These are phyloP conservation scores for Aspergillus nidulans DNA, from an alignment of 495 filamentous ascomycete genomes.

Conservation along the genomic window DNA sequence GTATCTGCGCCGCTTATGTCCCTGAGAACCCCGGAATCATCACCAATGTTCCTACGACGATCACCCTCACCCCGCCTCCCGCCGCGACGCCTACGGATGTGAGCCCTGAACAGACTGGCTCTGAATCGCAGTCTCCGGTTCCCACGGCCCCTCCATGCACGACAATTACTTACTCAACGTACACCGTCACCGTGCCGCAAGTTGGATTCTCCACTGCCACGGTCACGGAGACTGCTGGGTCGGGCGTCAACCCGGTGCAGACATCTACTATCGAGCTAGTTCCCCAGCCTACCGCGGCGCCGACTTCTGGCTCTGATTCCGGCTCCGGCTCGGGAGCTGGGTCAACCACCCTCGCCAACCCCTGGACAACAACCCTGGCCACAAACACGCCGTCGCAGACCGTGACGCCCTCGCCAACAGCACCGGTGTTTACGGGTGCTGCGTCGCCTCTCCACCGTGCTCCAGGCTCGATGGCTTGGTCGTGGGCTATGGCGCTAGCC, in stretches of 20 bases:
- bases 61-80: constrained; percentile 43
- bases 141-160: constrained; percentile 46
- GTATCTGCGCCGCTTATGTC: constrained; percentile 78
- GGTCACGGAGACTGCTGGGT: constrained; percentile 28
- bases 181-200: constrained; percentile 70
- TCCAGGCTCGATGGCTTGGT: not conserved
- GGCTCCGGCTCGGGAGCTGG: not conserved
- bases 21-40: constrained; percentile 78
- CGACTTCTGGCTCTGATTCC: not conserved
- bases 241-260: constrained; percentile 9
- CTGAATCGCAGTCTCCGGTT: constrained; percentile 9
- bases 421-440: constrained; percentile 4
- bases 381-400: constrained; percentile 1
- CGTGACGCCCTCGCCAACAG: not conserved
- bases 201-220: constrained; percentile 67
- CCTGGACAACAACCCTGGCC: constrained; percentile 5
- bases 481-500: constrained; percentile 8
- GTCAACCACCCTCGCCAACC: constrained; percentile 7
- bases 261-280: constrained; percentile 22
- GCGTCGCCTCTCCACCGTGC: not conserved
- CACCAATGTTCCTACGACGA: constrained; percentile 60
- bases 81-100: constrained; percentile 35
- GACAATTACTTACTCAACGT: constrained; percentile 58
- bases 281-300: constrained; percentile 10
- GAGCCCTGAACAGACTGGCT: constrained; percentile 43